Conservation (phyloP, 192 early-diverging fungal species). For the Coemansia sp. region DNA sequence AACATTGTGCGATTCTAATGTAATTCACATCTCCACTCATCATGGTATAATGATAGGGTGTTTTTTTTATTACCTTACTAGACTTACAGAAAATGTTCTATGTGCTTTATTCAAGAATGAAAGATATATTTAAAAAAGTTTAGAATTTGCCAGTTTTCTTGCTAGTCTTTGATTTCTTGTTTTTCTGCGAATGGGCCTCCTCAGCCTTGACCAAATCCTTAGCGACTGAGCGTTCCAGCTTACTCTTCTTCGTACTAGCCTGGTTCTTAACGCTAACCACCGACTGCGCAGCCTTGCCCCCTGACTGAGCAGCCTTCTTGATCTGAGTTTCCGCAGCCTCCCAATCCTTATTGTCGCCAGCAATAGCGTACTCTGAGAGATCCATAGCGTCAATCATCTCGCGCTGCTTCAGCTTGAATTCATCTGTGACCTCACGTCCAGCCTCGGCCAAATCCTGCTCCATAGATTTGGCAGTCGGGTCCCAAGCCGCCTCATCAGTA, state of each 20-base stretch:
- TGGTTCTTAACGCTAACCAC: conserved; percentile 78
- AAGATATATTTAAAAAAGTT: conserved; percentile 11
- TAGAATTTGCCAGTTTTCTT: conserved; percentile 43
- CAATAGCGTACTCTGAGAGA: conserved; percentile 76
- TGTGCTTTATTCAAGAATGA: not conserved
- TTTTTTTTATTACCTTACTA: no score
- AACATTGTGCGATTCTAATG: no score
- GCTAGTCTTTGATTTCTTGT: conserved; percentile 51
- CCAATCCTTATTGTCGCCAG: conserved; percentile 73
- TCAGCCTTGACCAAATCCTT: conserved; percentile 33
- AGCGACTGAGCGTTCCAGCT: conserved; percentile 38
- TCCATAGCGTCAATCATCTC: conserved; percentile 80
- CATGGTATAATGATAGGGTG: no score
- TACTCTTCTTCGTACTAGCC: conserved; percentile 56
- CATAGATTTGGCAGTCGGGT: conserved; percentile 73
- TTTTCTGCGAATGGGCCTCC: conserved; percentile 28
- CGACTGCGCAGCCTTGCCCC: conserved; percentile 26
- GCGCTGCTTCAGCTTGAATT: conserved; percentile 71
- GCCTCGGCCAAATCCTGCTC: conserved; percentile 85
- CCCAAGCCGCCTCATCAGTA: conserved; percentile 83
- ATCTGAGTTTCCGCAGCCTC: conserved; percentile 67
- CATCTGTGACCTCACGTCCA: conserved; percentile 69
- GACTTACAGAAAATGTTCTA: no score
- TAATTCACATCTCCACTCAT: no score
- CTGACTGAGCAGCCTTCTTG: conserved; percentile 57